phyloP scores from a whole-genome alignment of 169 alveolate species.

The Babesia sp. region DNA sequence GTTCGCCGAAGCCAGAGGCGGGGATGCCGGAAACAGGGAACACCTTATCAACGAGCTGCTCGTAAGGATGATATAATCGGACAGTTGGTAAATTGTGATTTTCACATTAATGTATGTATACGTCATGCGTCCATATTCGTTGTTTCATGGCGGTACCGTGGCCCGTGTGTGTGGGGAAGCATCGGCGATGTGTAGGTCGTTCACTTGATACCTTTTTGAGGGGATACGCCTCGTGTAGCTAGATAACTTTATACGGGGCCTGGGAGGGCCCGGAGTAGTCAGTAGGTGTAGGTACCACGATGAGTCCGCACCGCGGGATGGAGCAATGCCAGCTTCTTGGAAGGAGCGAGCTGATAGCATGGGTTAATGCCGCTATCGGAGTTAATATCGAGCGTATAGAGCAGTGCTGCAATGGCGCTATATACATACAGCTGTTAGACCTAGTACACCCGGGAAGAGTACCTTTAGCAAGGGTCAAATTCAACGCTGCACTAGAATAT shows the following conservation, averaged over 20 bases:
- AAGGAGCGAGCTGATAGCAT: constrained; percentile 87
- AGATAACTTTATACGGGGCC: not conserved
- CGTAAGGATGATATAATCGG: constrained; percentile 73
- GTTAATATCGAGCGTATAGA: constrained; percentile 90
- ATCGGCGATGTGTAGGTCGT: not conserved
- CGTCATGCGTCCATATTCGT: no score
- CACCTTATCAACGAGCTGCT: constrained; percentile 81
- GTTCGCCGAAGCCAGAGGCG: constrained; percentile 94
- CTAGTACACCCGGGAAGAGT: constrained; percentile 88
- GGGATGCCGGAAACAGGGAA: constrained; percentile 88
- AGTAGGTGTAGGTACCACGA: constrained; percentile 1
- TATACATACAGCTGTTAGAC: constrained; percentile 92
- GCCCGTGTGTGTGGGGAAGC: not conserved
- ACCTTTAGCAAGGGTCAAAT: constrained; percentile 86
- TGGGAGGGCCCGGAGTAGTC: not conserved
- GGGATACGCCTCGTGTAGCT: not conserved
- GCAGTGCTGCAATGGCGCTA: constrained; percentile 95
- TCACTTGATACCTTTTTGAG: not conserved
- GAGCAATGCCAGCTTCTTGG: constrained; percentile 87
- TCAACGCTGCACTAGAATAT: constrained; percentile 94
- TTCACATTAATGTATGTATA: no score
- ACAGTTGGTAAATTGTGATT: not conserved
- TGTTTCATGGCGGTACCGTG: not conserved
- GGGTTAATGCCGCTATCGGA: constrained; percentile 85
- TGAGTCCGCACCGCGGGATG: constrained; percentile 79